These are phyloP conservation scores for Chlamydomonas sphaeroides DNA, from an alignment of 139 green algal genomes.

Conservation along the genomic window DNA sequence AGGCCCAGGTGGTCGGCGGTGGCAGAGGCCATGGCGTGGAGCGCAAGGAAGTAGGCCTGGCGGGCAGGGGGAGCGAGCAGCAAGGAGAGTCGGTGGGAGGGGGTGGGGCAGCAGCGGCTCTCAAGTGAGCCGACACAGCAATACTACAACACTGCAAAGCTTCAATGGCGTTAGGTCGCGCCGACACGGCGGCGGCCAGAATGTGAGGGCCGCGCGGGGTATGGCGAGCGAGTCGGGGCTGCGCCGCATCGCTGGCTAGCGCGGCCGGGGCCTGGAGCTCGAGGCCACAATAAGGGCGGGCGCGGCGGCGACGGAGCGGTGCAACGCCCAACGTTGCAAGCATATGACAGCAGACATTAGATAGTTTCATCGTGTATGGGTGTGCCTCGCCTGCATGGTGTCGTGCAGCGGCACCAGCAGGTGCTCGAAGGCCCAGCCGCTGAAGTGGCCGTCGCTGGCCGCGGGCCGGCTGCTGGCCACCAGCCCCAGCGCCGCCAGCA, in stretches of 20 bases:
- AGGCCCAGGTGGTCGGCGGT: background rate
- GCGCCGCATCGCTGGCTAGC: too few species aligned
- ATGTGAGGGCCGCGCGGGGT: too few species aligned
- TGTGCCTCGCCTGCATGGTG: too few species aligned
- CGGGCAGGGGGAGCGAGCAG: too few species aligned
- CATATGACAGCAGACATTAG: too few species aligned
- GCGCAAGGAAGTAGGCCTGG: background rate
- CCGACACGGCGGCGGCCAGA: too few species aligned
- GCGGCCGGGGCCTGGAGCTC: background rate
- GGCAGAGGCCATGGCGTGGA: background rate
- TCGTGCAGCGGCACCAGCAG: background rate
- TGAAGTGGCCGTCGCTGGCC: background rate
- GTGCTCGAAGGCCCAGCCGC: slow-evolving; percentile 6
- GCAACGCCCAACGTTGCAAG: too few species aligned
- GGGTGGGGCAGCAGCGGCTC: too few species aligned
- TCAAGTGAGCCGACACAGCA: background rate
- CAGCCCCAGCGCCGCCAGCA: slow-evolving; percentile 6
- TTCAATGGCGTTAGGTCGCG: background rate
- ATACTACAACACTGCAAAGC: background rate
- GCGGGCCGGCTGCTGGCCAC: background rate
- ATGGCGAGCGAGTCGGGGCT: background rate
- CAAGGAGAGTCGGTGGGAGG: background rate
- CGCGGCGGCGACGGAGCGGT: too few species aligned
- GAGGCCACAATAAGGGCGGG: background rate
- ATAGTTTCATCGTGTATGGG: too few species aligned